A percentile compares a stretch with the other conserved stretches of the same genome.
Evolutionary conservation across 345 rosid species (phyloP).

Genomic region (Eucalyptus shirleyi): DNA sequence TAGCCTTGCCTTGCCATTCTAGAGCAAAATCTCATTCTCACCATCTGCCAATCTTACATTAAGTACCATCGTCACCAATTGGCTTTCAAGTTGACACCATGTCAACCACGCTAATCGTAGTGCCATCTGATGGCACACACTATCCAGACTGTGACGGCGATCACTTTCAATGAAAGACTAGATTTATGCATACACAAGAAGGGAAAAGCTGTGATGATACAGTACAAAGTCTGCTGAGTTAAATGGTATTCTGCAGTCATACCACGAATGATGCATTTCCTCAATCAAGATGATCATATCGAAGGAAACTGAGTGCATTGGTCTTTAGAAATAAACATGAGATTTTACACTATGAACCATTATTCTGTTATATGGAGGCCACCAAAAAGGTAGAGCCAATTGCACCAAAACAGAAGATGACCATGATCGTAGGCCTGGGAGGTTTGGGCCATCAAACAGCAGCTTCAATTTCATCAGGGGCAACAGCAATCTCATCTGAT

Average conservation of each 20-base stretch:
- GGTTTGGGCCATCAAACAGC: constrained; percentile 10
- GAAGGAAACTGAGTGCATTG: background rate
- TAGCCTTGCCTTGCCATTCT: background rate
- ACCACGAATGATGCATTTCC: background rate
- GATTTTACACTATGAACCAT: background rate
- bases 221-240: background rate
- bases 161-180: background rate
- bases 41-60: background rate
- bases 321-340: background rate
- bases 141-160: background rate
- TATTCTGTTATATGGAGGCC: background rate
- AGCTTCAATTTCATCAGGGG: constrained; percentile 65
- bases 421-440: background rate
- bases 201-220: background rate
- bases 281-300: background rate
- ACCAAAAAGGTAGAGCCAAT: background rate
- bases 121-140: background rate
- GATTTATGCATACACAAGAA: background rate
- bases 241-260: background rate
- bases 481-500: constrained; percentile 38
- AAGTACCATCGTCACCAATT: background rate
- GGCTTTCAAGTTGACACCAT: background rate
- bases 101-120: background rate
- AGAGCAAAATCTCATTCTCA: background rate
- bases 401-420: background rate